These are phyloP conservation scores for Tremella fuciformis DNA, from an alignment of 768 basidiomycete genomes.

Conservation along the genomic window DNA sequence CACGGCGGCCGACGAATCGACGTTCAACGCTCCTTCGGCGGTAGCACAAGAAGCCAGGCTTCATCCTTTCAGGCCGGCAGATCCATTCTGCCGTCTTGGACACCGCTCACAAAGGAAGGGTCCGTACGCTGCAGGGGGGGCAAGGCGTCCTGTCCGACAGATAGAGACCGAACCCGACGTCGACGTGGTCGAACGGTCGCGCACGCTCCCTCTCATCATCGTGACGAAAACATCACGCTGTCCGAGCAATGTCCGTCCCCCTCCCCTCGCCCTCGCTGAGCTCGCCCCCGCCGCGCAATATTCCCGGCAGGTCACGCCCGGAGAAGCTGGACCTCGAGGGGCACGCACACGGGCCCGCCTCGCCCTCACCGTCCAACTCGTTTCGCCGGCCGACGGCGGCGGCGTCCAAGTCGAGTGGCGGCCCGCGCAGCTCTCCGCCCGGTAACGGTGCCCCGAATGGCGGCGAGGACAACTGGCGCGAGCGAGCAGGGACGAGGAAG, in stretches of 20 bases:
- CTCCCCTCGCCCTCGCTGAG: constrained; percentile 33
- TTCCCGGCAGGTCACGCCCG: constrained; percentile 22
- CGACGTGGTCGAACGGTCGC: no score
- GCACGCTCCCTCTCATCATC: no score
- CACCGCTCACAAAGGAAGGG: no score
- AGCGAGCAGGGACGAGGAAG: constrained; percentile 7
- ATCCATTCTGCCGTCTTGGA: no score
- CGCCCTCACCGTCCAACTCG: constrained; percentile 9
- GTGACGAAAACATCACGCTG: no score
- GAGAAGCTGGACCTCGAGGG: constrained; percentile 15
- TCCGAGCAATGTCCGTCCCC: constrained; percentile 33
- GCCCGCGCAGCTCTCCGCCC: background rate
- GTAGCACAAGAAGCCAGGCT: no score
- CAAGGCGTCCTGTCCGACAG: no score
- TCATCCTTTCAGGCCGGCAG: no score
- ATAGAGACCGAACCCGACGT: no score
- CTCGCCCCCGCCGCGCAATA: constrained; percentile 18
- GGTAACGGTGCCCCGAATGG: constrained; percentile 10
- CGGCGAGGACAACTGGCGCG: constrained; percentile 3
- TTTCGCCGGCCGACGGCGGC: constrained; percentile 11
- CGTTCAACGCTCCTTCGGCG: no score
- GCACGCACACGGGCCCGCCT: constrained; percentile 15
- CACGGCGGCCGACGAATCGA: no score
- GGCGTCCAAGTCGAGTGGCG: constrained; percentile 2
- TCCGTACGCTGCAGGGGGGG: no score